These are phyloP conservation scores for Penicillium odoratum DNA, from an alignment of 495 filamentous ascomycete genomes.

Conservation along the genomic window DNA sequence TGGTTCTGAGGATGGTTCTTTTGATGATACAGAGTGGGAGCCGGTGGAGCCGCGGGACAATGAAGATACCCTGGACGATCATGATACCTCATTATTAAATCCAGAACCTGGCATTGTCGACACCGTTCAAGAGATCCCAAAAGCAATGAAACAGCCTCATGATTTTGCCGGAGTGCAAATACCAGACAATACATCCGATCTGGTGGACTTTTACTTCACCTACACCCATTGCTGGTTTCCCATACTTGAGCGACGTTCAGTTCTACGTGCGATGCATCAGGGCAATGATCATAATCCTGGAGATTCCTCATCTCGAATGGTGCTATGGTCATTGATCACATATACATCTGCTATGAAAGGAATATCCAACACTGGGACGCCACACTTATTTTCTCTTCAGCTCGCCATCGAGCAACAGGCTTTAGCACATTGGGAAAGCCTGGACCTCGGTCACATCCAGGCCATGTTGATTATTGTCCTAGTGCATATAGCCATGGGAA, in stretches of 20 bases:
- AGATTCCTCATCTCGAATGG: slow-evolving; percentile 22
- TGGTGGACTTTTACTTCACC: slow-evolving; percentile 63
- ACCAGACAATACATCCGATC: slow-evolving; percentile 24
- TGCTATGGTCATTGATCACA: slow-evolving; percentile 24
- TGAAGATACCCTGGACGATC: slow-evolving; percentile 9
- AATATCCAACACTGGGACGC: not conserved
- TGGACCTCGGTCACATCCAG: slow-evolving; percentile 53
- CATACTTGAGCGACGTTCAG: slow-evolving; percentile 59
- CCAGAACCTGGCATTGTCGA: not conserved
- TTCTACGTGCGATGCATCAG: slow-evolving; percentile 36
- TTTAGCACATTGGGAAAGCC: slow-evolving; percentile 25
- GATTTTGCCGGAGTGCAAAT: slow-evolving; percentile 4
- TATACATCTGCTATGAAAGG: slow-evolving; percentile 14
- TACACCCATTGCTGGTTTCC: slow-evolving; percentile 67
- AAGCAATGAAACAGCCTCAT: not conserved
- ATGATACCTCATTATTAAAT: not conserved
- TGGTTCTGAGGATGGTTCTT: slow-evolving; percentile 8
- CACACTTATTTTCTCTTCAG: slow-evolving; percentile 8
- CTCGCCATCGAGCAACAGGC: slow-evolving; percentile 13
- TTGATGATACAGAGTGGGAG: slow-evolving; percentile 20
- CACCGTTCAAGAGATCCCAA: not conserved
- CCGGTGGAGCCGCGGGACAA: slow-evolving; percentile 8
- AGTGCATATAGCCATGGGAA: slow-evolving; percentile 45
- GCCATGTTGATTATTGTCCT: slow-evolving; percentile 56
- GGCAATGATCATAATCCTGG: slow-evolving; percentile 5